Evolutionary conservation across 257 asterid species (phyloP), one percentile per base, ranked within the genome.

Genomic region (Rehmannia glutinosa): DNA sequence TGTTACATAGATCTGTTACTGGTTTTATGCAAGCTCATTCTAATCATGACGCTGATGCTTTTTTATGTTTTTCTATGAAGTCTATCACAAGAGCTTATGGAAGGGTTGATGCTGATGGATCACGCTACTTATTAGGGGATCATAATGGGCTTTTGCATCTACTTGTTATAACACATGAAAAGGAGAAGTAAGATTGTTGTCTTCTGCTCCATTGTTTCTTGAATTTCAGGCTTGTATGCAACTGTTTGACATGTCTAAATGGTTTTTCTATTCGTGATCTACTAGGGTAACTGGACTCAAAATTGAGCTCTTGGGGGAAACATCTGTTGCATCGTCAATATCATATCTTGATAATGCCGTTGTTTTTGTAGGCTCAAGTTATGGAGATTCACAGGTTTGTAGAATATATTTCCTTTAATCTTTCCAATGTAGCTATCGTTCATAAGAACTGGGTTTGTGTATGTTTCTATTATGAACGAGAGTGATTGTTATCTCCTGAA

Each of bases 61-160:
- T 67, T 64, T 66, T 58, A 43, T 78, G 70, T 69, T 46, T 53
- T 64, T 68, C 55, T 75, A 49, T 78, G 25, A 56, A 91, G 97
- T 86, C 88, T 52, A 79, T 88, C 54, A 88, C 95, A 64, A 85
- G 78, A 73, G 89, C 98, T 68, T 91, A 88, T 77, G 98, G 95
- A 70, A 87, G 88, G 84, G 95, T 91, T 71, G 97, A 91, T 77
- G 86, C 92, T 50, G 95, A 91, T 72, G 95, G 96, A 65, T 91
- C 98, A 55, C 89, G 96, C 67, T 91, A 91, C 74, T 80, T 91
- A 35, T 85, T 91, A 61, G 96, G 98, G 66, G 96, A 91, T 79
- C 98, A 91, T 64, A 82, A 73, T 75, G 98, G 98, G 64, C 80
- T 86, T 72, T 85, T 91, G 71, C 92, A 89, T 70, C 81, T 91